A percentile compares a stretch with the other conserved stretches of the same genome.
Evolutionary conservation across 306 rosid species (phyloP).

Genomic region (Lathyrus tuberosus): DNA sequence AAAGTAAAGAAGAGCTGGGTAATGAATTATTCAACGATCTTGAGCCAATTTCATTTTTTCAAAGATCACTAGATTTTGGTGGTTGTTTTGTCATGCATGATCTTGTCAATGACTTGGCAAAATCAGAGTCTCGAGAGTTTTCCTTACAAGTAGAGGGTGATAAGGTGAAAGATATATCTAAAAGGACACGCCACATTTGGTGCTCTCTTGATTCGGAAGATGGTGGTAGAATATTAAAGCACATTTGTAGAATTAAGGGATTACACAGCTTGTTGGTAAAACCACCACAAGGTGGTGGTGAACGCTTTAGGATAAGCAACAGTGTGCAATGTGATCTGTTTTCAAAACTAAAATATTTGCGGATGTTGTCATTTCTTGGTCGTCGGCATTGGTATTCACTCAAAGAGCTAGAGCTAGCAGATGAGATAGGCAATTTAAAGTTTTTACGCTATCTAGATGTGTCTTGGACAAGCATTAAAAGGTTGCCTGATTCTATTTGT

Average conservation of each 20-base stretch:
- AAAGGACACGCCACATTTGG: conserved; percentile 28
- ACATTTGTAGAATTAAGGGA: not conserved
- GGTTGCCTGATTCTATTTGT: conserved; percentile 38
- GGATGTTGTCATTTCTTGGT: not conserved
- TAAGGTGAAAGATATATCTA: not conserved
- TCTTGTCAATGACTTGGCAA: conserved; percentile 24
- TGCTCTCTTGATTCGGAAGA: not conserved
- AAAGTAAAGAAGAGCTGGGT: too few species aligned
- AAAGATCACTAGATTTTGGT: too few species aligned
- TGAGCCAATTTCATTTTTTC: too few species aligned
- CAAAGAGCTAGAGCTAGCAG: not conserved
- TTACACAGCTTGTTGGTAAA: conserved; percentile 1
- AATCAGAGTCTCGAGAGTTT: conserved; percentile 40
- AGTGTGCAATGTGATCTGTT: not conserved
- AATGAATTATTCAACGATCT: too few species aligned
- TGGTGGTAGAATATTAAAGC: not conserved
- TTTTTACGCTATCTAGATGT: conserved; percentile 37
- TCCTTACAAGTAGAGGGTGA: not conserved
- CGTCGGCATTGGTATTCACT: too few species aligned
- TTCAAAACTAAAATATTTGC: not conserved
- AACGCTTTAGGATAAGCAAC: not conserved
- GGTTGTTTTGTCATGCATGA: too few species aligned
- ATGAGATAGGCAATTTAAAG: conserved; percentile 9
- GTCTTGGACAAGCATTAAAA: not conserved
- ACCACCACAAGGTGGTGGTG: too few species aligned